Evolutionary conservation across 441 rosid species (phyloP), one percentile per base, ranked within the genome.

Genomic region (Aleurites moluccanus): DNA sequence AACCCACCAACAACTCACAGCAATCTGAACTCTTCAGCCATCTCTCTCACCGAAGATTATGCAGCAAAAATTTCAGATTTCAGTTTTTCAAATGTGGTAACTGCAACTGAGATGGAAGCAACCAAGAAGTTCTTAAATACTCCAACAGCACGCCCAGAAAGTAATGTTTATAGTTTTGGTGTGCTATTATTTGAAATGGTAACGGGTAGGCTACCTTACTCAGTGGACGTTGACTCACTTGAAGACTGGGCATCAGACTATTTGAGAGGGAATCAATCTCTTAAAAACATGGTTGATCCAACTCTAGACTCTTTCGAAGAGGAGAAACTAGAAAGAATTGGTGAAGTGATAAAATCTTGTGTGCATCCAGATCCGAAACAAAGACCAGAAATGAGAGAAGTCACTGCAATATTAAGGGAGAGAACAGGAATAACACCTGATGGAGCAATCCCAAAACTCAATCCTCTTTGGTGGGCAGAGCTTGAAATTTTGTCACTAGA

Each of bases 381-480:
- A 57, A 84, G 98, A 76, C 96, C 90, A 21, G 73, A 83, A 71
- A 89, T 91, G 89, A 83, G 80, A 71, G 88, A 85, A 70, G 65
- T 90, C 60, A 73, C 84, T 38, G 87, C 85, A 45, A 90, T 78
- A 83, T 79, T 95, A 74, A 86, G 78, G 74, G 92, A 84, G 81
- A 88, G 89, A 72, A 95, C 93, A 14, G 85, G 88, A 63, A 77
- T 94, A 83, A 82, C 66, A 67, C 92, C 93, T 9, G 91, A 86
- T 20, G 85, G 80, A 75, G 97, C 93, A 45, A 82, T 80, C 16
- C 97, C 98, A 9, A 90, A 89, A 81, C 77, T 80, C 42, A 90
- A 93, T 79, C 92, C 96, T 64, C 89, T 88, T 64, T 95, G 97
- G 99, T 92, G 99, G 97, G 96, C 97, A 40, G 97, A 95, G 78